A percentile compares a stretch with the other conserved stretches of the same genome.
phyloP scores from a whole-genome alignment of 805 yeast genomes.

The Saccharomycopsis lassenensis region DNA sequence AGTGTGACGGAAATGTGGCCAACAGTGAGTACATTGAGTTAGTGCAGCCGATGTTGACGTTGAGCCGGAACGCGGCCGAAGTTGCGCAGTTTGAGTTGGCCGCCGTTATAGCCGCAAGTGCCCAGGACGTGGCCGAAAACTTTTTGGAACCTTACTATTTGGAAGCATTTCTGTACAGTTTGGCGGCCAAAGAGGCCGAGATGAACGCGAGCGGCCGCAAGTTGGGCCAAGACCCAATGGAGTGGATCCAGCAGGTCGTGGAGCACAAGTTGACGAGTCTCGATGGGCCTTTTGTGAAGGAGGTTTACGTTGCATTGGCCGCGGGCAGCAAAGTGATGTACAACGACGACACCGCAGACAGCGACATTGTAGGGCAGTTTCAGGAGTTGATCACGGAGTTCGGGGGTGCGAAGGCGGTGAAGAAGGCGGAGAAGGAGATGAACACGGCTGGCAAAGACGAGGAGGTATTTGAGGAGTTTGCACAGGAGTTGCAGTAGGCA shows the following conservation, averaged over 20 bases:
- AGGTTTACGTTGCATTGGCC: conserved; percentile 10
- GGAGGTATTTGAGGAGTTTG: too few species aligned
- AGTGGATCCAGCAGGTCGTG: conserved; percentile 9
- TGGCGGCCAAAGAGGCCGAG: conserved; percentile 29
- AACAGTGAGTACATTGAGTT: conserved; percentile 49
- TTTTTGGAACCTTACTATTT: conserved; percentile 73
- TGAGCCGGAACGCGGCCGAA: conserved; percentile 70
- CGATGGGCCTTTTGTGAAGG: too few species aligned
- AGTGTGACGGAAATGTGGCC: conserved; percentile 24
- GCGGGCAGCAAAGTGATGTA: conserved; percentile 8
- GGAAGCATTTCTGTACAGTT: conserved; percentile 65
- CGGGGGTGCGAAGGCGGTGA: conserved; percentile 16
- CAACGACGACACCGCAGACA: conserved; percentile 13
- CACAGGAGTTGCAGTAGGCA: too few species aligned
- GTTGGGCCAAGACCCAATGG: conserved; percentile 6
- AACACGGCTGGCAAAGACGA: not conserved
- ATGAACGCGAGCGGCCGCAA: conserved; percentile 5
- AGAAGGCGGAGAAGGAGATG: conserved; percentile 13
- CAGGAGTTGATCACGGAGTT: conserved; percentile 13
- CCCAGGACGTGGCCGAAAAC: conserved; percentile 75
- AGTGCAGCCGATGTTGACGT: conserved; percentile 61
- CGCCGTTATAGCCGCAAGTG: conserved; percentile 47
- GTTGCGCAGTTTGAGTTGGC: conserved; percentile 61
- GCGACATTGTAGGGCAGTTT: conserved; percentile 13
- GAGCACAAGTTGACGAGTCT: conserved; percentile 6